Conservation (phyloP, 257 asterid species). For the Solanum chmielewskii region DNA sequence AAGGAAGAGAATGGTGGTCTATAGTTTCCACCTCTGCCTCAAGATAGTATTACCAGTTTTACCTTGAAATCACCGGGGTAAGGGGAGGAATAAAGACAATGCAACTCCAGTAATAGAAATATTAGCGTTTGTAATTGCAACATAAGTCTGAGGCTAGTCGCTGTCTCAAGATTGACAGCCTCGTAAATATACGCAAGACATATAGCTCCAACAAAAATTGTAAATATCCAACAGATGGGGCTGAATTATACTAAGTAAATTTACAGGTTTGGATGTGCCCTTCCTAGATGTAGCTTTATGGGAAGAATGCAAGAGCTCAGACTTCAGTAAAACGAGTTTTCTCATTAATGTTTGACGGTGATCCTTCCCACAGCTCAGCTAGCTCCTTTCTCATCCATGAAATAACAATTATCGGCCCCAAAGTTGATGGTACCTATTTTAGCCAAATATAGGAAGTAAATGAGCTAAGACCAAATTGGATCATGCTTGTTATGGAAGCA, state of each 20-base stretch:
- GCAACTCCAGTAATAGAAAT: background rate
- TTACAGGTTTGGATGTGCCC: background rate
- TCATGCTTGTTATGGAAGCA: background rate
- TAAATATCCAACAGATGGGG: background rate
- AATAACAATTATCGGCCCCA: conserved; percentile 69
- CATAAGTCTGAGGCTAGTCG: background rate
- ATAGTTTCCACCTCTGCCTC: background rate
- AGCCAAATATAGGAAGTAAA: background rate
- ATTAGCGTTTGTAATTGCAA: background rate
- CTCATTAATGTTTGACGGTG: conserved; percentile 29
- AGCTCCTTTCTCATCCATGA: conserved; percentile 83
- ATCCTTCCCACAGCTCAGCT: conserved; percentile 83
- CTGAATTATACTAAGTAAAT: background rate
- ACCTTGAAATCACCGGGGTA: background rate
- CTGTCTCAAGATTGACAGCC: background rate
- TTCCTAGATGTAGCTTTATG: background rate
- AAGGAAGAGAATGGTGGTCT: background rate
- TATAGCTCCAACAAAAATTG: background rate
- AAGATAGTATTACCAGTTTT: background rate
- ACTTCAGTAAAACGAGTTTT: conserved; percentile 47
- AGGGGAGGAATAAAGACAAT: background rate
- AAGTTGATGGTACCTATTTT: conserved; percentile 74
- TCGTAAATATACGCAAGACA: background rate
- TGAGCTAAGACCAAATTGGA: background rate
- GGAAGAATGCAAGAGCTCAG: conserved; percentile 12